phyloP scores from a whole-genome alignment of 2,329 filamentous ascomycete genomes.

The Aureobasidium sp. region DNA sequence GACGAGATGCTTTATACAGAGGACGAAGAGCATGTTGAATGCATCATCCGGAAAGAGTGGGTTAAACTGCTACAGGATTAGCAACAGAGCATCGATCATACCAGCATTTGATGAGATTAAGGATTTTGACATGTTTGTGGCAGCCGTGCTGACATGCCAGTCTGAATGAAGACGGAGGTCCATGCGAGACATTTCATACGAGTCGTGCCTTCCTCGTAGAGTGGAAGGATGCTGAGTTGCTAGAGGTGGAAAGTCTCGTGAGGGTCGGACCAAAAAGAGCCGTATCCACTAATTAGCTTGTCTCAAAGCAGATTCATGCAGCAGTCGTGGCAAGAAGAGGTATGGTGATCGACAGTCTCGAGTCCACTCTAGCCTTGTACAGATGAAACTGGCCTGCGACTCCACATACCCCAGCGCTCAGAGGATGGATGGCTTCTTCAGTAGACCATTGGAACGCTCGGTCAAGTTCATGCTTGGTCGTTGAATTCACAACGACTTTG shows the following conservation, averaged over 20 bases:
- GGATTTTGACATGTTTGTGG: neutral
- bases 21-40: neutral
- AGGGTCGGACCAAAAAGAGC: neutral
- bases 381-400: slow-evolving; percentile 1
- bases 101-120: neutral
- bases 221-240: neutral
- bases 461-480: neutral
- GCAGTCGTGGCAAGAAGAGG: neutral
- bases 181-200: neutral
- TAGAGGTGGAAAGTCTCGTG: neutral
- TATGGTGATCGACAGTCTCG: slow-evolving; percentile 10
- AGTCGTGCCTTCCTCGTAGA: neutral
- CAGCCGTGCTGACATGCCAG: neutral
- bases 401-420: neutral
- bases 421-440: neutral
- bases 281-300: neutral
- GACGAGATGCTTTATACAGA: neutral
- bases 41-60: neutral
- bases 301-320: slow-evolving; percentile 1
- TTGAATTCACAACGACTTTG: neutral
- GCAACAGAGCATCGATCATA: slow-evolving; percentile 10
- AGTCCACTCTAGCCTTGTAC: neutral
- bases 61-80: neutral
- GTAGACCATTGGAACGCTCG: neutral
- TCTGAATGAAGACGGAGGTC: neutral